Percentiles rank a stretch among this genome's conserved stretches.
phyloP scores from a whole-genome alignment of 2,329 filamentous ascomycete genomes.

The Raffaelea ambrosiae region DNA sequence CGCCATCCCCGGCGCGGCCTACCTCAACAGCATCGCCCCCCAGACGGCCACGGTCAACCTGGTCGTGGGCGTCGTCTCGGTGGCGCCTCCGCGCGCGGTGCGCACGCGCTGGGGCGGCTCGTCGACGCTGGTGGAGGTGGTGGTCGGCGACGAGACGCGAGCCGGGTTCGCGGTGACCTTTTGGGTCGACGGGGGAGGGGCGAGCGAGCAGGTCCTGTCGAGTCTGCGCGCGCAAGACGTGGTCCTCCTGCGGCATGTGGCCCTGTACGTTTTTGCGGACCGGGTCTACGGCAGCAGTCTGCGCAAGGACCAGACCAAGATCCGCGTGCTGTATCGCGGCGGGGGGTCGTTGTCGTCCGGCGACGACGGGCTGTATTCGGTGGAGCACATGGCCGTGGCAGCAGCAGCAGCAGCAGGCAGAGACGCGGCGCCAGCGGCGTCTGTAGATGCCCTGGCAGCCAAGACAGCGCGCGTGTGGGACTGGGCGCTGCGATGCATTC shows the following conservation, averaged over 20 bases:
- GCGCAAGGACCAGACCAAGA: slow-evolving; percentile 58
- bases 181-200: background rate
- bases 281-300: slow-evolving; percentile 82
- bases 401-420: too few relatives aligned
- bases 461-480: slow-evolving; percentile 62
- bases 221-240: slow-evolving; percentile 63
- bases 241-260: slow-evolving; percentile 71
- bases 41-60: slow-evolving; percentile 77
- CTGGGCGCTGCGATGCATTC: slow-evolving; percentile 72
- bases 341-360: too few relatives aligned
- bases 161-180: slow-evolving; percentile 36
- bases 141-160: slow-evolving; percentile 78
- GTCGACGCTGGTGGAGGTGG: slow-evolving; percentile 63
- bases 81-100: slow-evolving; percentile 59
- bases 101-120: slow-evolving; percentile 54
- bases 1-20: slow-evolving; percentile 58
- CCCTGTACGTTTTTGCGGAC: slow-evolving; percentile 63
- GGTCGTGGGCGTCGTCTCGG: slow-evolving; percentile 69
- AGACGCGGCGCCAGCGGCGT: too few relatives aligned
- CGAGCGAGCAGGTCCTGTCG: slow-evolving; percentile 23
- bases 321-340: slow-evolving; percentile 57
- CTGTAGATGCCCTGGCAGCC: slow-evolving; percentile 40
- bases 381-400: too few relatives aligned
- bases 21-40: slow-evolving; percentile 60
- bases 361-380: slow-evolving; percentile 26